Evolutionary conservation across 805 yeast species (phyloP), one percentile per base, ranked within the genome.

Genomic region (Lachancea lanzarotensis): DNA sequence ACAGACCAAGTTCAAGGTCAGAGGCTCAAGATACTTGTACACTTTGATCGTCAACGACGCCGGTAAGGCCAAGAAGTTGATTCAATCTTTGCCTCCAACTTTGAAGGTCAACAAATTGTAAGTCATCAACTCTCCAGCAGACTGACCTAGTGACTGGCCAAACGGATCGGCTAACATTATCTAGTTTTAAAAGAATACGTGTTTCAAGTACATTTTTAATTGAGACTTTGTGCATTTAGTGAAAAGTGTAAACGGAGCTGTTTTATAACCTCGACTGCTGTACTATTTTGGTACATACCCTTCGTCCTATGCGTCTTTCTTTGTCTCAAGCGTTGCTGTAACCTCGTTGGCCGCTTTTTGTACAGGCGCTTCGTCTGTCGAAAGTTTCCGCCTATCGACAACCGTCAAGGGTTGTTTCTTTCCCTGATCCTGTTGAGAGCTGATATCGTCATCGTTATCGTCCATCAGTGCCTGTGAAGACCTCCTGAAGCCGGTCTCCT

Each of bases 1-100:
- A 76, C 93, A 85, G 76, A 89, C 96, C 78, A 93, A 93, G 78
- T 93, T 93, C 90, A 93, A 93, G 86, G 87, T 93, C 68, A 89
- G 98, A 82, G 96, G 97, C 73, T 67, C 96, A 56, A 88, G 79
- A 73, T 73, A 85, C 79, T 82, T 88, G 69, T 93, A 93, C 86
- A 93, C 98, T 63, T 79, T 91, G 74, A 85, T 85, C 62, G 91
- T 93, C 67, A 81, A 84, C 78, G 98, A 93, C 73, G 84, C 88
- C 67, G 84, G 87, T 73, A 90, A 89, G 82, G 98, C 98, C 67
- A 82, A 86, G 84, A 93, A 93, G 81, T 81, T 93, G 76, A 82
- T 86, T 69, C 96, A 90, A 79, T 85, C 98, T 67, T 80, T 93
- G 67, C 97, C 98, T 73, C 95, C 98, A 71, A 79, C 85, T 66